Evolutionary conservation across 495 filamentous ascomycete species (phyloP).

Genomic region (Peziza echinospora): DNA sequence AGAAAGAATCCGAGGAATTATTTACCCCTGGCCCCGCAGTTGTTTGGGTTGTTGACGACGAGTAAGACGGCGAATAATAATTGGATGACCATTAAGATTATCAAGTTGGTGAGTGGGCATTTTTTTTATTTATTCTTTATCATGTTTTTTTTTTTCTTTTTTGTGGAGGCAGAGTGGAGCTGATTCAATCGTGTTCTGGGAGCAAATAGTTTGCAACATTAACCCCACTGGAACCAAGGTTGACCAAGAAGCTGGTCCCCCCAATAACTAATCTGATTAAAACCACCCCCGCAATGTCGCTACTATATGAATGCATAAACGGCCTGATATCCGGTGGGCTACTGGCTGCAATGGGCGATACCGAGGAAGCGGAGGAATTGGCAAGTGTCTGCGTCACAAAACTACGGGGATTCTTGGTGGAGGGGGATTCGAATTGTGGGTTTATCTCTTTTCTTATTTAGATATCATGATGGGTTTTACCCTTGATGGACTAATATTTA

Average conservation of each 20-base stretch:
- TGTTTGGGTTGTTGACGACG: constrained; percentile 71
- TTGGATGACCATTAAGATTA: constrained; percentile 99
- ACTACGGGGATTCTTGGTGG: constrained; percentile 76
- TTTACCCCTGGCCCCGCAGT: constrained; percentile 66
- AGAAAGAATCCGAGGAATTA: constrained; percentile 89
- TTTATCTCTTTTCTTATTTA: constrained; percentile 4
- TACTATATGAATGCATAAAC: constrained; percentile 95
- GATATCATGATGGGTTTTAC: neutral
- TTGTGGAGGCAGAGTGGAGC: neutral
- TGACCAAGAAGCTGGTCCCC: constrained; percentile 84
- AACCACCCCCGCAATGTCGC: constrained; percentile 86
- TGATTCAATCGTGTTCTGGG: neutral
- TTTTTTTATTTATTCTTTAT: neutral
- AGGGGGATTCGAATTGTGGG: constrained; percentile 80
- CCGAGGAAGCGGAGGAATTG: constrained; percentile 69
- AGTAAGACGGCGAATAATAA: constrained; percentile 87
- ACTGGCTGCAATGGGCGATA: constrained; percentile 52
- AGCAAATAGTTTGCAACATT: constrained; percentile 68
- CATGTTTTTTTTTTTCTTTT: no score
- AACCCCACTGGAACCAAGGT: constrained; percentile 74
- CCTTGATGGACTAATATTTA: no score
- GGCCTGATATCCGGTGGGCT: constrained; percentile 95
- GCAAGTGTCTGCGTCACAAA: constrained; percentile 85
- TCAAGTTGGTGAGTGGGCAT: constrained; percentile 56
- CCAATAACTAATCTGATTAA: constrained; percentile 80